Evolutionary conservation across 2,329 filamentous ascomycete species (phyloP).

Genomic region (Dryadomyces quercus-mongolicae): DNA sequence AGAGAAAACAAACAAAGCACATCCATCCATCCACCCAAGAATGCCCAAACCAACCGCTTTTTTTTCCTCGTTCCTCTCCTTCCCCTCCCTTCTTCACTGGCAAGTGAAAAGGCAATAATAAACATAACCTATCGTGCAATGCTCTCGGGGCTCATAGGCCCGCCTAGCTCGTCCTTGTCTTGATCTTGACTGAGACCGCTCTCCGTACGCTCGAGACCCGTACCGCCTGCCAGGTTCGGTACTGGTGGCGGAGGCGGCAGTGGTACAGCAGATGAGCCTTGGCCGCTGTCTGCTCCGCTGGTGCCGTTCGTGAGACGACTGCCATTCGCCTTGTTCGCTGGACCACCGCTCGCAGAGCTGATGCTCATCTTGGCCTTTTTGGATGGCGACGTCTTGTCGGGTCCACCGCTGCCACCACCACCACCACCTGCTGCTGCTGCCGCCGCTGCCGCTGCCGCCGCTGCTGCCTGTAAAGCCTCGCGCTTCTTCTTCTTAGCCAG

Average conservation of each 20-base stretch:
- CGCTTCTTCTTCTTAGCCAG: slow-evolving; percentile 79
- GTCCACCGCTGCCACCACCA: slow-evolving; percentile 7
- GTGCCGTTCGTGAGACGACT: background rate
- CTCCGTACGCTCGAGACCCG: slow-evolving; percentile 16
- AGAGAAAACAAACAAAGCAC: background rate
- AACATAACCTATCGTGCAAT: slow-evolving; percentile 23
- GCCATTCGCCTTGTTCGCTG: background rate
- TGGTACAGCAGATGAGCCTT: no score
- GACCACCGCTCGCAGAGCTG: background rate
- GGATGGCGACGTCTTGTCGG: slow-evolving; percentile 24
- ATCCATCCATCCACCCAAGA: background rate
- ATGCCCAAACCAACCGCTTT: background rate
- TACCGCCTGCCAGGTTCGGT: background rate
- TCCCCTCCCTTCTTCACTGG: background rate
- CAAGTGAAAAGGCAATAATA: background rate
- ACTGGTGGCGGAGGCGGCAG: slow-evolving; percentile 6
- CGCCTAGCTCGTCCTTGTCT: slow-evolving; percentile 55
- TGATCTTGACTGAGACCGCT: slow-evolving; percentile 26
- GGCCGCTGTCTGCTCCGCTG: background rate
- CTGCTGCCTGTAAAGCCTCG: slow-evolving; percentile 25
- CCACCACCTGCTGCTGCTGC: slow-evolving; percentile 23
- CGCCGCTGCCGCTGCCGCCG: slow-evolving; percentile 15
- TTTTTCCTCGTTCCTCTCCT: background rate
- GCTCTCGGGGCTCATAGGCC: slow-evolving; percentile 80
- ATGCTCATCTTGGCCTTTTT: slow-evolving; percentile 40